Conservation (phyloP, 1,284 basidiomycete species). For the Schizophyllum amplum region DNA sequence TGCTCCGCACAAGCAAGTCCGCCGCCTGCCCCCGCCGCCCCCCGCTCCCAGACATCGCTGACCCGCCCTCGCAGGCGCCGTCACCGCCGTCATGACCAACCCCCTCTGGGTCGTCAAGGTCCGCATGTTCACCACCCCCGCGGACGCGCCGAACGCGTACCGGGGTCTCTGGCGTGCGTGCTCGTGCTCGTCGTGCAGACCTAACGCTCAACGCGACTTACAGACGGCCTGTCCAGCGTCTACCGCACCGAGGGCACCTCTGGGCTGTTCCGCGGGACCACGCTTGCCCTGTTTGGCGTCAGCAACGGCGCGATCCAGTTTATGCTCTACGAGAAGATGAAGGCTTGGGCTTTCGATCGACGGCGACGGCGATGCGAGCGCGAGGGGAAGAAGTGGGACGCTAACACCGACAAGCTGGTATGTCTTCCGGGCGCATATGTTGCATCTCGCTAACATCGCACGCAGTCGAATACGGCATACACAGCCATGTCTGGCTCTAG, state of each 20-base stretch:
- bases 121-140: conserved; percentile 86
- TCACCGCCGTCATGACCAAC: conserved; percentile 93
- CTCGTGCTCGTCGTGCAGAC: too few species aligned
- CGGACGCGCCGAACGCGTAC: conserved; percentile 63
- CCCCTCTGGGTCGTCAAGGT: conserved; percentile 99
- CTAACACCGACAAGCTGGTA: conserved; percentile 79
- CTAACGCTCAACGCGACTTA: background rate
- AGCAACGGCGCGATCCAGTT: conserved; percentile 96
- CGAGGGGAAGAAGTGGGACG: conserved; percentile 56
- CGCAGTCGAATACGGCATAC: conserved; percentile 86
- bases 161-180: conserved; percentile 73
- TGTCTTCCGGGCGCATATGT: conserved; percentile 19
- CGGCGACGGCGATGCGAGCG: conserved; percentile 55
- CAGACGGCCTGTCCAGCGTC: conserved; percentile 75
- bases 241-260: conserved; percentile 66
- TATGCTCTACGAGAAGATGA: conserved; percentile 95
- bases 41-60: background rate
- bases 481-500: conserved; percentile 88
- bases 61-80: conserved; percentile 53
- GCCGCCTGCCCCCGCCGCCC: conserved; percentile 27
- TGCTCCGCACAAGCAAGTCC: conserved; percentile 94
- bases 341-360: conserved; percentile 77
- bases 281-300: conserved; percentile 88
- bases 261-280: conserved; percentile 85
- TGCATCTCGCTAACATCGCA: background rate